These are phyloP conservation scores for Blastobotrys mokoenaii DNA, from an alignment of 805 yeast genomes.

Conservation along the genomic window DNA sequence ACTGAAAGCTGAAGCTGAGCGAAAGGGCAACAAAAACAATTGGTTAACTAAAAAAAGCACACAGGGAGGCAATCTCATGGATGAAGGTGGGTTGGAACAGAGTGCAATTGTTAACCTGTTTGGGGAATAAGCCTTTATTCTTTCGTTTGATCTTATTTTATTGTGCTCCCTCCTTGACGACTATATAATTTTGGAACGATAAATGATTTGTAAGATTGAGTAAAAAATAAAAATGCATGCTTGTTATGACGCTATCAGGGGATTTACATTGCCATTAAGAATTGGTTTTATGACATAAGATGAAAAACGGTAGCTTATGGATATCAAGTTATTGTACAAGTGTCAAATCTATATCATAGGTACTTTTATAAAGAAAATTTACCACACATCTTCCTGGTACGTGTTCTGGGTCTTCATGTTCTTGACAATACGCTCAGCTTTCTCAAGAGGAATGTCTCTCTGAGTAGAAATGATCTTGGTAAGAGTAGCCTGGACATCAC, in stretches of 20 bases:
- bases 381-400: slow-evolving; percentile 99
- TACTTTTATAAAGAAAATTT: too few species aligned
- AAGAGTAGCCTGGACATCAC: slow-evolving; percentile 74
- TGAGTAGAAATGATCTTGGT: slow-evolving; percentile 51
- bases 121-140: slow-evolving; percentile 5
- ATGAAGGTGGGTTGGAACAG: slow-evolving; percentile 18
- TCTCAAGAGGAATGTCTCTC: slow-evolving; percentile 54
- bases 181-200: background rate
- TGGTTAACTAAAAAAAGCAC: slow-evolving; percentile 15
- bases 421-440: slow-evolving; percentile 71
- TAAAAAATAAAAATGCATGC: background rate
- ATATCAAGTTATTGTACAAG: background rate
- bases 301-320: too few species aligned
- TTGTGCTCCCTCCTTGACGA: background rate
- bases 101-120: slow-evolving; percentile 14
- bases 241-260: background rate
- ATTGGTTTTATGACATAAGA: too few species aligned
- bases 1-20: slow-evolving; percentile 12
- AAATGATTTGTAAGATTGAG: background rate
- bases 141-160: too few species aligned
- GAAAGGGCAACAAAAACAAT: slow-evolving; percentile 6
- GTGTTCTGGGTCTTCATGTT: slow-evolving; percentile 73
- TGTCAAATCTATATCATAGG: background rate
- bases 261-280: too few species aligned
- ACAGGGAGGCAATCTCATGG: slow-evolving; percentile 20